These are phyloP conservation scores for Solanum pinnatisectum DNA, from an alignment of 257 asterid species.

Conservation along the genomic window DNA sequence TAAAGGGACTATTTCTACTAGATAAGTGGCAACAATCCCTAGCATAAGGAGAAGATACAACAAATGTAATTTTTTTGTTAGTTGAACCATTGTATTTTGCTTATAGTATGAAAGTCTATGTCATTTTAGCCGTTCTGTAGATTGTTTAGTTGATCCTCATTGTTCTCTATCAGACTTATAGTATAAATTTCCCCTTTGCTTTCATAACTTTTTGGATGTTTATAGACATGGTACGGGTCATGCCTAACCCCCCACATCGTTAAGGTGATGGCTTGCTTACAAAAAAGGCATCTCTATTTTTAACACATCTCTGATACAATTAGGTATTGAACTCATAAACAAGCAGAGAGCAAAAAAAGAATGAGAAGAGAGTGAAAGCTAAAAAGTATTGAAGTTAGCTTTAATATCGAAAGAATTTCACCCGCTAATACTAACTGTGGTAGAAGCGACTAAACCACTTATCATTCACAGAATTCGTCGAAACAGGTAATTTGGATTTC, in stretches of 20 bases:
- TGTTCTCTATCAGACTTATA: neutral
- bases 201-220: neutral
- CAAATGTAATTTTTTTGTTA: neutral
- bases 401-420: neutral
- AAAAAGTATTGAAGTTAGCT: neutral
- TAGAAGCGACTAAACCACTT: constrained; percentile 24
- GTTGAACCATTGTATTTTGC: neutral
- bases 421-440: constrained; percentile 11
- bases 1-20: neutral
- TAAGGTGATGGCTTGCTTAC: neutral
- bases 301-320: neutral
- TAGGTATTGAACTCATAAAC: neutral
- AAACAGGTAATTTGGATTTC: constrained; percentile 9
- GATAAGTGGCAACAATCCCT: neutral
- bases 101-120: neutral
- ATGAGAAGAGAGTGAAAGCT: neutral
- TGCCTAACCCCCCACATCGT: neutral
- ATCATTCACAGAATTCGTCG: constrained; percentile 29
- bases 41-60: neutral
- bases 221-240: neutral
- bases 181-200: neutral
- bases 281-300: neutral
- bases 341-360: neutral
- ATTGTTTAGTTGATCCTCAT: neutral
- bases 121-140: neutral